Evolutionary conservation across 352 stramenopile genomes (phyloP), one percentile per base, ranked within the genome.

Genomic region (Albugo laibachii): DNA sequence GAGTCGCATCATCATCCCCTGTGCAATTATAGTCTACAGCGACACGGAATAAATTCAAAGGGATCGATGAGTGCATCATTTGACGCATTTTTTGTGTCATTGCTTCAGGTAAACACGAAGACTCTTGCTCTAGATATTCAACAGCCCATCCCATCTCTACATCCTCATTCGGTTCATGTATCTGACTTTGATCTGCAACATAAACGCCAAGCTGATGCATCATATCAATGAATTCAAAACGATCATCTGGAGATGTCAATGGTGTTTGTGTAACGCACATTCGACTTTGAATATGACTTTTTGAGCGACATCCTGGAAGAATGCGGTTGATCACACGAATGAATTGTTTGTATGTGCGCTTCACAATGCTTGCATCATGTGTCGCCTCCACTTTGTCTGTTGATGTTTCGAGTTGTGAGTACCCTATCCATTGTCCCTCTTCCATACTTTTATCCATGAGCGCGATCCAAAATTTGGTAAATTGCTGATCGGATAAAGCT

Each of bases 61-160:
- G 65, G 13, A 88, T 64, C 13, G 58, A 65, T 38, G 69, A 81
- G 48, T 88, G 70, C 75, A 88, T 88, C 72, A 88, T 88, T 47
- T 64, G 52, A 5, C 57, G 58, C 75, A 88, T 88, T 14, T 66
- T 60, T 3, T 61, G 72, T 37, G 62, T 72, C 50, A 88, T 69
- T 41, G 71, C 67, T 6, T 60, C 66, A 14, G 75, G 65, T 16
- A 88, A 63, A 8, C 24, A 31, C 11, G 52, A 57, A 1, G 71
- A 65, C 56, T 78, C 72, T 44, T 78, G 64, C 45, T 88, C 67
- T 61, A 83, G 74, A 56, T 88, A 88, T 51, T 84, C 66, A 13
- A 88, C 60, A 1, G 75, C 68, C 75, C 75, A 88, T 5, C 75
- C 72, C 14, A 73, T 65, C 35, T 88, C 75, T 18, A 70, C 57